Evolutionary conservation across 1,284 basidiomycete species (phyloP), one percentile per base, ranked within the genome.

Genomic region (Heterobasidion irregulare): DNA sequence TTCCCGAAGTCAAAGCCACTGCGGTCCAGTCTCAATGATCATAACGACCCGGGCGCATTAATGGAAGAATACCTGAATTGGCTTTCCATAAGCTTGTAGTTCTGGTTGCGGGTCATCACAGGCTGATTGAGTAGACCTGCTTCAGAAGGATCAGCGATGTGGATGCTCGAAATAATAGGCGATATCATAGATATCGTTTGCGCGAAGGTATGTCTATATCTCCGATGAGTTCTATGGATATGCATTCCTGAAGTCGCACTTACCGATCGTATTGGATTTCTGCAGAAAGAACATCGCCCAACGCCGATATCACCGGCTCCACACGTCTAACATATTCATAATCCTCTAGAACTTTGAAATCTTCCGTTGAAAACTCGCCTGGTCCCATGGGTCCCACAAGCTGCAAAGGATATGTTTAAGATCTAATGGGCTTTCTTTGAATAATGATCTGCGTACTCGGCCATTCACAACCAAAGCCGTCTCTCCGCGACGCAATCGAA

Each of bases 381-480:
- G 69, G 58, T 6, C 68, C 68, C 50, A 91, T 68, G 0, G 86
- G 86, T 0, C 88, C 86, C 33, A 92, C 69, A 48, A 89, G 68
- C 86, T 89, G 59, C 61, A 59, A 18, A 47, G 50, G 45, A 55
- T 53, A 13, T 57, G 12, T 50, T 18, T 33, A 55, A 18, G 15
- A 44, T 32, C 45, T 18, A 54, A 15, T 44, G 35, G 47, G 47
- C 36, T 8, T 50, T n/a, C 50, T 34, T 19, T 7, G 26, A 16
- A 34, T 47, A 26, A 54, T 16, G 36, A 36, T 56, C 33, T 0
- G 64, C 79, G 65, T 65, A 94, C 92, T 36, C 94, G 76, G 43
- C 94, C 94, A 62, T 96, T 96, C 52, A 91, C 72, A 43, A 94
- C 62, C 18, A 97, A 56, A 1, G 77, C 86, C 15, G 75, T 74